Base-by-base conservation (phyloP, 1,139 yeast species). In the Yamadazyma diddensiae region DNA sequence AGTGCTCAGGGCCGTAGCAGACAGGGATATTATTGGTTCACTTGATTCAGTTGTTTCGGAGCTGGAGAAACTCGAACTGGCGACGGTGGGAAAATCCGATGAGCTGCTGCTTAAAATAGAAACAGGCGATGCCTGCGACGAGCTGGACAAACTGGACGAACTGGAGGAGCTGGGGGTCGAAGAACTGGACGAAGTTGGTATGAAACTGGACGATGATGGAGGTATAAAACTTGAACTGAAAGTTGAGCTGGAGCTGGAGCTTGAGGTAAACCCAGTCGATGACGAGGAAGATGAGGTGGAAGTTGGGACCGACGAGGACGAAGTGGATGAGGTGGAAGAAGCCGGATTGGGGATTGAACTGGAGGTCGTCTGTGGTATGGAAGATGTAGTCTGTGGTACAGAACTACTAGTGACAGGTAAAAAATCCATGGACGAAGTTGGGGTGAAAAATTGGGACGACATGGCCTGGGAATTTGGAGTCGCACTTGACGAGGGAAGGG, bases 161-260 rank as follows among this genome's bases (percentile, higher is more conserved):
- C 33, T 25, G 12, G 34, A 3, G 21, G 25, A 26, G 3, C 14
- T 16, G 28, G 24, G 19, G 5, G 36, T n/a, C 10, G 38, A 15
- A n/a, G 34, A 28, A 8, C 15, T 20, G 7, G 24, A 21, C 11
- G 24, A 6, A 11, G n/a, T 11, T 6, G 13, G 24, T n/a, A n/a
- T n/a, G n/a, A n/a, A 50, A n/a, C 46, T 52, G 28, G 59, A 56
- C n/a, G 50, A 7, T 22, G 12, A 7, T 7, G 12, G 12, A 22
- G 24, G 12, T 7, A 11, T 11, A 10, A 18, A 10, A 10, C 21
- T 18, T 7, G n/a, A 8, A 11, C 7, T 21, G 24, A 21, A 6
- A 11, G 29, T 23, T 20, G 35, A 29, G 17, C 39, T 52, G 20
- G 46, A 29, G 31, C 29, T 30, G 21, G 32, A 30, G 15, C 34